Conservation (phyloP, 352 stramenopile genomes). For the Discostella stelligera region DNA sequence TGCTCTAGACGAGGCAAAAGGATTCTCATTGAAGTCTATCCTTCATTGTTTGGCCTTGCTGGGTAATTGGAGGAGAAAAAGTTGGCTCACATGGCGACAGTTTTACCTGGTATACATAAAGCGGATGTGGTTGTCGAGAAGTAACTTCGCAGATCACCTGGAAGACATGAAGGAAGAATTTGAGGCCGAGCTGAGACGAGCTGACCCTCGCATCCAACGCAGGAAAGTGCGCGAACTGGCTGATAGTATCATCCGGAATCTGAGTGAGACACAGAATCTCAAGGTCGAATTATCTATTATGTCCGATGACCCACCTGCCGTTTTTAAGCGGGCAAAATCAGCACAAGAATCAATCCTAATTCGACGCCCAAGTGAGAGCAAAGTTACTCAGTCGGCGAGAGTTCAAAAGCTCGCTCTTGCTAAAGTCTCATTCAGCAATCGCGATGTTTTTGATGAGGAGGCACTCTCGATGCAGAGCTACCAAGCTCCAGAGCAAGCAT, state of each 20-base stretch:
- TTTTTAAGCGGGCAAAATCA: constrained; percentile 70
- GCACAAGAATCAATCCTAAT: constrained; percentile 37
- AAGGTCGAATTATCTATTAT: constrained; percentile 54
- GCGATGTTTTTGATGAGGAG: constrained; percentile 69
- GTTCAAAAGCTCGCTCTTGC: constrained; percentile 46
- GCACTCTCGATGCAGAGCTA: constrained; percentile 74
- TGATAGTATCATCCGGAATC: constrained; percentile 61
- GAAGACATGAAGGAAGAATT: constrained; percentile 49
- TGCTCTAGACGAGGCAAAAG: constrained; percentile 44
- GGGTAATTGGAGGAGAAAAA: constrained; percentile 44
- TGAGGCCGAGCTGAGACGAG: constrained; percentile 39
- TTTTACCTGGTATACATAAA: constrained; percentile 53
- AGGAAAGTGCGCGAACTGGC: constrained; percentile 68
- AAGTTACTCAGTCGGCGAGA: constrained; percentile 26
- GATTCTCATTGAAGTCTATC: constrained; percentile 46
- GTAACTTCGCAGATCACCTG: constrained; percentile 29
- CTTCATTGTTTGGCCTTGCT: constrained; percentile 38
- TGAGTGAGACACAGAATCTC: constrained; percentile 40
- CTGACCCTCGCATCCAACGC: constrained; percentile 48
- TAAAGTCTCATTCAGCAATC: constrained; percentile 45
- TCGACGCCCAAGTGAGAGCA: constrained; percentile 37
- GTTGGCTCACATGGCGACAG: constrained; percentile 25
- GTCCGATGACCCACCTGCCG: constrained; percentile 59
- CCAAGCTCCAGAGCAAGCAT: constrained; percentile 39
- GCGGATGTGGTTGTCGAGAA: constrained; percentile 41